Evolutionary conservation across 805 yeast genomes (phyloP), one percentile per base, ranked within the genome.

Genomic region (Wilhelminamyces savonicus): DNA sequence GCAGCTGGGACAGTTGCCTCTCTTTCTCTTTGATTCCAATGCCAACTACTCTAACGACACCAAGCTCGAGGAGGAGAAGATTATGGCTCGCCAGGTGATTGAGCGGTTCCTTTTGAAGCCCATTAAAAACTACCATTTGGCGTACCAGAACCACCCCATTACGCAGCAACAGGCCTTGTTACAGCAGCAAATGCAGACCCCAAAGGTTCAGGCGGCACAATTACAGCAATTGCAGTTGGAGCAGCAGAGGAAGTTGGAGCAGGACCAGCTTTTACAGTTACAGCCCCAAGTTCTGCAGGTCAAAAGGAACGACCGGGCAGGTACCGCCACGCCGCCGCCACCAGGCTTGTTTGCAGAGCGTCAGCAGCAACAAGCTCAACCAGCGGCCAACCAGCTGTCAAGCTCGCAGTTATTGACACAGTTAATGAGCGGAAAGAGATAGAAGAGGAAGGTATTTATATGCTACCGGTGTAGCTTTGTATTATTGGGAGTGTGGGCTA

Each of bases 361-460:
- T 23, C 30, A 9, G 11, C 34, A 22, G 17, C 20, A 11, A 9
- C 36, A 35, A 25, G 21, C 25, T 9, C 49, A 39, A 21, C 27
- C 27, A 10, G 35, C 38, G 10, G 46, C 38, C 6, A 44, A 40
- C 29, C 56, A 54, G 5, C 73, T 76, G 16, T 76, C 82, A 28
- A 80, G 88, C 36, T 78, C 86, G 23, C 95, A 86, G 50, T 68
- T 87, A 47, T 68, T 87, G 44, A 84, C 77, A 34, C 96, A 86
- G 54, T 65, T 87, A 50, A 79, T 87, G 78, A 79, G 80, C 44
- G 94, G 94, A 17, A 83, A 81, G 50, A 74, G 63, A 44, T 63
- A 44, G 19, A n/a, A n/a, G n/a, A n/a, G n/a, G n/a, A n/a, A 41
- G 16, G 21, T 13, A 23, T 22, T 26, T 21, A 13, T 13, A 16